Evolutionary conservation across 2,329 filamentous ascomycete species (phyloP).

Genomic region (Westerdykella sp.): DNA sequence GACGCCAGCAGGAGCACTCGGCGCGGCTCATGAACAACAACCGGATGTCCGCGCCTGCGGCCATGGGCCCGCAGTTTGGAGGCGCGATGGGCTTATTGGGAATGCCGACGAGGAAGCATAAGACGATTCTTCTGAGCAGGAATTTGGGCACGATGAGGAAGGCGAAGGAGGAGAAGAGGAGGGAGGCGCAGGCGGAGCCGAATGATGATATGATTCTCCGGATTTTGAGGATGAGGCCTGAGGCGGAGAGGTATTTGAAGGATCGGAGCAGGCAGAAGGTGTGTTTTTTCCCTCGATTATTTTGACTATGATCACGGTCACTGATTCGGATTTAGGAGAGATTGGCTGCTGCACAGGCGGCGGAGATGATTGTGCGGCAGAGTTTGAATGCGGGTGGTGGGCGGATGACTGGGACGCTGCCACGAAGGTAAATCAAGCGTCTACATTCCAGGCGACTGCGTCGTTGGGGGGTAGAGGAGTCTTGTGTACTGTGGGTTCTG

Average conservation of each 20-base stretch:
- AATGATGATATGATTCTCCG: conserved; percentile 97
- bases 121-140: conserved; percentile 79
- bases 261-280: conserved; percentile 83
- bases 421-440: conserved; percentile 6
- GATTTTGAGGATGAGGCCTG: conserved; percentile 89
- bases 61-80: conserved; percentile 48
- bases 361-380: conserved; percentile 89
- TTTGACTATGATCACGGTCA: background rate
- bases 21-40: conserved; percentile 45
- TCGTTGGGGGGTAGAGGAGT: background rate
- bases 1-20: conserved; percentile 61
- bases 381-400: conserved; percentile 62
- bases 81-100: conserved; percentile 55
- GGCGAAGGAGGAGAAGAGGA: conserved; percentile 91
- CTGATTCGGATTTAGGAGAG: conserved; percentile 52
- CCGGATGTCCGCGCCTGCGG: conserved; percentile 62
- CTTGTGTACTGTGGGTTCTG: background rate
- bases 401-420: conserved; percentile 44
- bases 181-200: conserved; percentile 91
- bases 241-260: conserved; percentile 79
- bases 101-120: conserved; percentile 47
- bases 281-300: conserved; percentile 1
- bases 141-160: conserved; percentile 95
- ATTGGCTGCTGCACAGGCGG: conserved; percentile 80
- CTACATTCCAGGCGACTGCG: background rate